A percentile compares a stretch with the other conserved stretches of the same genome.
Evolutionary conservation across 805 yeast species (phyloP).

Genomic region (Candida coquimbonensis): DNA sequence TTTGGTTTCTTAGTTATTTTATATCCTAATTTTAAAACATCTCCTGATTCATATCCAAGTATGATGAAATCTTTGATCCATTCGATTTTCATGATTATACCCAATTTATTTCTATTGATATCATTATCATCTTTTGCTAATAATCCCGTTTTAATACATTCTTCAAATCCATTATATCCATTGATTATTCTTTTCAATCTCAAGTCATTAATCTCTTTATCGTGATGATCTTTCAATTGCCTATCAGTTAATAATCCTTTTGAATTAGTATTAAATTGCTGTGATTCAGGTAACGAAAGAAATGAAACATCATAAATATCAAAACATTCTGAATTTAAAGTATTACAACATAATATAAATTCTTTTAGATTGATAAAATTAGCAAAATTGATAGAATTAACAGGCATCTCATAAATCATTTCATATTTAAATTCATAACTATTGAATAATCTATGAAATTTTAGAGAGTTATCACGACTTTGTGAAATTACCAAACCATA

Average conservation of each 20-base stretch:
- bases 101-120: slow-evolving; percentile 34
- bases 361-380: slow-evolving; percentile 41
- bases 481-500: slow-evolving; percentile 51
- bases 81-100: slow-evolving; percentile 58
- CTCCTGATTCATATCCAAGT: slow-evolving; percentile 76
- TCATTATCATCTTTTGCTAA: slow-evolving; percentile 8
- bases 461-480: slow-evolving; percentile 54
- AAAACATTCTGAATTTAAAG: slow-evolving; percentile 53
- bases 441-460: slow-evolving; percentile 36
- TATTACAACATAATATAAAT: slow-evolving; percentile 50
- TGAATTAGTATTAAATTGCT: too few relatives aligned
- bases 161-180: slow-evolving; percentile 14
- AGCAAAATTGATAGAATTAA: slow-evolving; percentile 68
- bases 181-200: slow-evolving; percentile 19
- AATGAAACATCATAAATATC: slow-evolving; percentile 47
- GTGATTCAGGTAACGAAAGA: not conserved
- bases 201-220: slow-evolving; percentile 11
- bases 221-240: not conserved
- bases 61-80: slow-evolving; percentile 28
- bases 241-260: too few relatives aligned
- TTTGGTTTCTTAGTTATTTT: too few relatives aligned
- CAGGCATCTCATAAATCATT: slow-evolving; percentile 47
- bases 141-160: slow-evolving; percentile 14
- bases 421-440: not conserved
- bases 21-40: slow-evolving; percentile 25